Evolutionary conservation across 2,329 filamentous ascomycete genomes (phyloP).

Genomic region (Colletotrichum tofieldiae): DNA sequence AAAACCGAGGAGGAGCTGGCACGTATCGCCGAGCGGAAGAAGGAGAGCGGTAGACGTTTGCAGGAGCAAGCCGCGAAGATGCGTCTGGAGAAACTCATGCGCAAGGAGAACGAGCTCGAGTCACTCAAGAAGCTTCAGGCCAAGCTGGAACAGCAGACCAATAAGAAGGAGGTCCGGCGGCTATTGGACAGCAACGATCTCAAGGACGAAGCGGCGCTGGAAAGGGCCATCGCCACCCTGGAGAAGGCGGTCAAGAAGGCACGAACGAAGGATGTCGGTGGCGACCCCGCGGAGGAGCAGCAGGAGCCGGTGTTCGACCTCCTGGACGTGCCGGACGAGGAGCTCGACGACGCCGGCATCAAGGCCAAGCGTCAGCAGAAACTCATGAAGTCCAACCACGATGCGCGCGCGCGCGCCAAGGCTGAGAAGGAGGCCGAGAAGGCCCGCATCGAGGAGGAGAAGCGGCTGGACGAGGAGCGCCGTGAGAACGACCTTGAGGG

Average conservation of each 20-base stretch:
- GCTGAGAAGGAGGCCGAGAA: conserved; percentile 96
- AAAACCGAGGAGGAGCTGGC: conserved; percentile 97
- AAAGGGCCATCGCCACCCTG: conserved; percentile 88
- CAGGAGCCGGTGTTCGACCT: conserved; percentile 90
- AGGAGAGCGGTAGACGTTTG: conserved; percentile 90
- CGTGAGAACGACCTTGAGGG: conserved; percentile 87
- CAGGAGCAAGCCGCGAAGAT: conserved; percentile 98
- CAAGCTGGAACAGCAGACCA: conserved; percentile 77
- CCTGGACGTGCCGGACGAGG: conserved; percentile 89
- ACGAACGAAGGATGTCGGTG: conserved; percentile 92
- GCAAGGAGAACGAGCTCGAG: conserved; percentile 95
- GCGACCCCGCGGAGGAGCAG: conserved; percentile 83
- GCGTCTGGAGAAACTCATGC: conserved; percentile 93
- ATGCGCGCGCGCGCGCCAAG: conserved; percentile 93
- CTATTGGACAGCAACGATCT: conserved; percentile 92
- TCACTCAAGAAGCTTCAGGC: conserved; percentile 90
- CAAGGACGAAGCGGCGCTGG: conserved; percentile 90
- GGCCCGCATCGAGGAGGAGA: conserved; percentile 85
- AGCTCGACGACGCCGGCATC: conserved; percentile 90
- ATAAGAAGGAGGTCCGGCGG: conserved; percentile 91
- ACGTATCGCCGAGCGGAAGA: conserved; percentile 91
- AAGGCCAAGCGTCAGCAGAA: conserved; percentile 95
- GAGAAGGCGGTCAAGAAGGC: conserved; percentile 92
- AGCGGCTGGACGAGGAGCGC: conserved; percentile 86
- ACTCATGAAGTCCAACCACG: conserved; percentile 94